phyloP scores from a whole-genome alignment of 1,284 basidiomycete species.

The Puccinia hordei region DNA sequence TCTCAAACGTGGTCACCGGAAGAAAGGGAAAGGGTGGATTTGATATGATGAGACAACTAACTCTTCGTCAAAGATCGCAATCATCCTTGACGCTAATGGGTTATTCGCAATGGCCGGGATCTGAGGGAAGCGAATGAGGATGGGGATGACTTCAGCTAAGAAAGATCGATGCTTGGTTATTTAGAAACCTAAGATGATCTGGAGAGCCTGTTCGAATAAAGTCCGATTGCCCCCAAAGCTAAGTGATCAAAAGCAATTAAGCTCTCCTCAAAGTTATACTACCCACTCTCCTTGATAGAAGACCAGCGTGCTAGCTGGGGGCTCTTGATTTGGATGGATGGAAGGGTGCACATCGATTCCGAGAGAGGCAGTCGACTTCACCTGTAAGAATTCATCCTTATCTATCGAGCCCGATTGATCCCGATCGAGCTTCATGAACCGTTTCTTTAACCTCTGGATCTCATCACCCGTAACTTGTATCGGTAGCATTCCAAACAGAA shows the following conservation, averaged over 20 bases:
- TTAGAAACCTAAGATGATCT: background rate
- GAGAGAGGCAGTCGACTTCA: background rate
- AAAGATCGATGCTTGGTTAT: too few relatives aligned
- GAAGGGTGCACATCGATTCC: background rate
- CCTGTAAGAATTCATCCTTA: slow-evolving; percentile 93
- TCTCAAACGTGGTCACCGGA: too few relatives aligned
- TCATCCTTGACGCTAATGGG: slow-evolving; percentile 93
- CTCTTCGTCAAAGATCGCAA: slow-evolving; percentile 98
- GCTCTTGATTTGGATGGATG: too few relatives aligned
- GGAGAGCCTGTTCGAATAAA: too few relatives aligned
- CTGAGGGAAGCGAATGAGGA: background rate
- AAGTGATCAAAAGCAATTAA: background rate
- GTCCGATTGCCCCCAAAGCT: background rate
- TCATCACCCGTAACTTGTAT: slow-evolving; percentile 81
- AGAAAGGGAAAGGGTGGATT: background rate
- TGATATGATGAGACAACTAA: background rate
- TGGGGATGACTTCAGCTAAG: too few relatives aligned
- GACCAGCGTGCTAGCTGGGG: too few relatives aligned
- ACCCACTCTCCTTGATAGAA: too few relatives aligned
- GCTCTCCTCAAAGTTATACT: background rate
- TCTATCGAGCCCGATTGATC: slow-evolving; percentile 97
- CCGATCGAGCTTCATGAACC: slow-evolving; percentile 99
- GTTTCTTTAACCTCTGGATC: slow-evolving; percentile 90
- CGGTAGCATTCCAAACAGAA: slow-evolving; percentile 22
- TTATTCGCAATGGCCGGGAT: slow-evolving; percentile 99